Base-by-base conservation (phyloP, 305 asterid species). In the Solanum hybrid region DNA sequence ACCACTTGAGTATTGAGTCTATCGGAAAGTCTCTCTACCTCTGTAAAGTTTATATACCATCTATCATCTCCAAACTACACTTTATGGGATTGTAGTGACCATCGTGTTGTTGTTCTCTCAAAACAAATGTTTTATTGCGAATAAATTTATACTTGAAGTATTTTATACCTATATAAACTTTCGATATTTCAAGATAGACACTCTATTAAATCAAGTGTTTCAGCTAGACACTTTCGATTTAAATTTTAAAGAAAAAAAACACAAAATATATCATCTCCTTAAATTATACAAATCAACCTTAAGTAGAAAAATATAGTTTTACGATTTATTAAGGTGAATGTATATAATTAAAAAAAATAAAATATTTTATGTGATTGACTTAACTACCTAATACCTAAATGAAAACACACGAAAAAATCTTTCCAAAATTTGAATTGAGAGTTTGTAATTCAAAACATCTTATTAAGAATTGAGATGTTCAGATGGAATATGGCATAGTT, bases 21-120 rank as follows among this genome's bases (percentile, higher is more conserved):
- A 20, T 61, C 11, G 0, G 26, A 61, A 8, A 61, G 11, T 61
- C 5, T 61, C 10, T 57, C 11, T 7, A 20, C 5, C 24, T 61
- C 2, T 20, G 0, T 20, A 61, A 61, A 3, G 10, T 18, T 1
- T 57, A 0, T 0, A 57, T 57, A 3, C 1, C 1, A 2, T 18
- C 4, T 57, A 57, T 57, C 24, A 1, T 57, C 5, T 51, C 1
- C 1, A 51, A 51, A 16, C 0, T 51, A 16, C 1, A 51, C 0
- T 61, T 18, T 8, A 7, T 20, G 26, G 11, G 0, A 61, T 20
- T 61, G 3, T 61, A 61, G 5, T 20, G 8, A 57, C 1, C 2
- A 57, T 18, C 2, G 0, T 20, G 11, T 61, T 61, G 26, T 20
- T 61, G 71, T 61, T 61, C 26, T 61, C 26, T 61, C 2, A 20